phyloP scores from a whole-genome alignment of 2,329 filamentous ascomycete genomes.

The Huntiella bhutanensis region DNA sequence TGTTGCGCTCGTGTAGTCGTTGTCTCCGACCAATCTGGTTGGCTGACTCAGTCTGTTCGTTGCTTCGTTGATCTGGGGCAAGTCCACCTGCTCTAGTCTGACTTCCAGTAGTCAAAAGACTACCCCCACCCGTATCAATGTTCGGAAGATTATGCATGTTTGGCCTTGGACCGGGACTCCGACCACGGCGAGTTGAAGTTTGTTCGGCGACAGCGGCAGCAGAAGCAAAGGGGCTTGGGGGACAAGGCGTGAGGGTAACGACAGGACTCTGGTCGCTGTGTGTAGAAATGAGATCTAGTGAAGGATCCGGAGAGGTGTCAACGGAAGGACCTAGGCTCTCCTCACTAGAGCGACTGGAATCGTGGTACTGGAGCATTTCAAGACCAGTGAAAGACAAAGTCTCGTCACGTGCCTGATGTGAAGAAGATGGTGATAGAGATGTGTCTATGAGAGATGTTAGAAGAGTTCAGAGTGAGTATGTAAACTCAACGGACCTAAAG shows the following conservation, averaged over 20 bases:
- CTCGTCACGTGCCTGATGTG: neutral
- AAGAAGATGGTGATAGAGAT: neutral
- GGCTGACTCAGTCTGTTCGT: slow-evolving; percentile 21
- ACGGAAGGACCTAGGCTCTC: neutral
- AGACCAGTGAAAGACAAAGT: neutral
- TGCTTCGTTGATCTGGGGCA: slow-evolving; percentile 2
- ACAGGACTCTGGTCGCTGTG: neutral
- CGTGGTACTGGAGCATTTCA: too few relatives aligned
- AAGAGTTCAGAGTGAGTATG: neutral
- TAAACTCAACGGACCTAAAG: slow-evolving; percentile 1
- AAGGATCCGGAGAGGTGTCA: neutral
- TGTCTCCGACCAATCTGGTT: slow-evolving; percentile 29
- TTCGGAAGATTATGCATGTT: slow-evolving; percentile 2
- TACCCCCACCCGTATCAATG: neutral
- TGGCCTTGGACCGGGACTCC: slow-evolving; percentile 2
- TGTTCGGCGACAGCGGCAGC: neutral
- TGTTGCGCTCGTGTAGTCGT: slow-evolving; percentile 27
- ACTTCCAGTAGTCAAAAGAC: neutral
- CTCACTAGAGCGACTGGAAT: slow-evolving; percentile 1
- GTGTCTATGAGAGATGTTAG: slow-evolving; percentile 5
- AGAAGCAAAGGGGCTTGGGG: neutral
- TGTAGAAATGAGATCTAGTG: neutral
- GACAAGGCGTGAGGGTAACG: neutral
- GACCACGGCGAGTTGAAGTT: neutral
- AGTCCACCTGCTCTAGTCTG: neutral